Evolutionary conservation across 345 rosid genomes (phyloP), one percentile per base, ranked within the genome.

Genomic region (Streptanthus diversifolius): DNA sequence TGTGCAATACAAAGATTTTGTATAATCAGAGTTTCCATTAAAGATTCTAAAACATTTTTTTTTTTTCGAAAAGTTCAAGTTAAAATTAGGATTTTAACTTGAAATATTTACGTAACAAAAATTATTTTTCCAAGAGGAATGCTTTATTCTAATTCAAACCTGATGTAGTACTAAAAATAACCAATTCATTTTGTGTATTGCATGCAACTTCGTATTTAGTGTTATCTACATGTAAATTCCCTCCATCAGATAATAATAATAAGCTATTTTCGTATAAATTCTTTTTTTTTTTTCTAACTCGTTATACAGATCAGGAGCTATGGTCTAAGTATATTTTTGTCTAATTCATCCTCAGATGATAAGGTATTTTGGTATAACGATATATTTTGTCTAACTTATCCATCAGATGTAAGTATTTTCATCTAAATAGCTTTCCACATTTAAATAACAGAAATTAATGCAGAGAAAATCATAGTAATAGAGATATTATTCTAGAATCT

Each of bases 401-500:
- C 45, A 58, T 58, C 33, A 62, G 22, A 51, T 62, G 14, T 33
- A 41, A 72, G 19, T 41, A 45, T 53, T 30, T 32, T n/a, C 11
- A 18, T 62, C 19, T 33, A 32, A 41, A 33, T 54, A 43, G 8
- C 19, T 52, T 65, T 35, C 30, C 77, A 54, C 41, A 11, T 45
- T 72, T 12, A 12, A 72, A 63, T 44, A 10, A 48, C 39, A 66
- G 7, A n/a, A 7, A 68, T 3, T 12, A 47, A 59, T 11, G 44
- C 22, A 59, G 32, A 32, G 17, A 39, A 74, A 59, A 58, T 66
- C 73, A 49, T 40, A 41, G 25, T 32, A 35, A 61, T 60, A 29
- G 49, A 68, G 70, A 75, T 68, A 61, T 75, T 61, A 63, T 75
- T 68, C 48, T 47, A 60, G 63, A 41, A 75, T 51, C 32, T 21